Conservation (phyloP, 2,329 filamentous ascomycete genomes). For the Trichoderma polysporum region DNA sequence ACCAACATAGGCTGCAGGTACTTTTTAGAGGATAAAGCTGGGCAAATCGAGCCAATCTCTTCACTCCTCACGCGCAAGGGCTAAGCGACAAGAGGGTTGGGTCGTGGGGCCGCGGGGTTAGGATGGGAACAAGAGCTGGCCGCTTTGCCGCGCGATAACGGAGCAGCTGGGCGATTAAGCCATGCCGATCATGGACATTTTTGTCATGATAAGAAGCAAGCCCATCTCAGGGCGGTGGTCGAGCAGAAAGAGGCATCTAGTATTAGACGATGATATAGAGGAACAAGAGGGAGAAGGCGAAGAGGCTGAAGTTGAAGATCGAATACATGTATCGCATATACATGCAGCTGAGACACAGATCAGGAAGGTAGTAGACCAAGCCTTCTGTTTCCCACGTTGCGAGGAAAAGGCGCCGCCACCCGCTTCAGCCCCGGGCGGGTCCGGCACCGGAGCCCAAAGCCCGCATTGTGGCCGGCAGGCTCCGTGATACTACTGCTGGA, state of each 20-base stretch:
- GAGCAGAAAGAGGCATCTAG: neutral
- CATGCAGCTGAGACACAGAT: neutral
- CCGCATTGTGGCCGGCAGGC: neutral
- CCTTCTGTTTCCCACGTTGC: neutral
- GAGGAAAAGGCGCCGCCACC: constrained; percentile 9
- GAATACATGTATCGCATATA: neutral
- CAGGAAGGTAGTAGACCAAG: neutral
- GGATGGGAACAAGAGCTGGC: neutral
- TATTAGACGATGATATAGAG: neutral
- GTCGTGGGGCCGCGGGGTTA: constrained; percentile 15
- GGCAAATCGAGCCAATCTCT: constrained; percentile 3
- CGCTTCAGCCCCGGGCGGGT: constrained; percentile 16
- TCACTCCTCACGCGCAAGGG: constrained; percentile 3
- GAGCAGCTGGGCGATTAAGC: neutral
- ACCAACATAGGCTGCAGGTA: constrained; percentile 4
- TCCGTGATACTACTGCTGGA: neutral
- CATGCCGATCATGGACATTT: neutral
- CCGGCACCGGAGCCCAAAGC: constrained; percentile 21
- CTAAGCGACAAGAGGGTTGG: constrained; percentile 3
- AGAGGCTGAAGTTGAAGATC: neutral
- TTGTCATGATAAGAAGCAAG: neutral
- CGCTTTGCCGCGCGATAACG: constrained; percentile 5
- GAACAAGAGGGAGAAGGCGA: neutral
- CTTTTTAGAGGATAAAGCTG: neutral
- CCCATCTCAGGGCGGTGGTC: no score